Evolutionary conservation across 2,329 filamentous ascomycete genomes (phyloP), one percentile per base, ranked within the genome.

Genomic region (Penicillium sp.): DNA sequence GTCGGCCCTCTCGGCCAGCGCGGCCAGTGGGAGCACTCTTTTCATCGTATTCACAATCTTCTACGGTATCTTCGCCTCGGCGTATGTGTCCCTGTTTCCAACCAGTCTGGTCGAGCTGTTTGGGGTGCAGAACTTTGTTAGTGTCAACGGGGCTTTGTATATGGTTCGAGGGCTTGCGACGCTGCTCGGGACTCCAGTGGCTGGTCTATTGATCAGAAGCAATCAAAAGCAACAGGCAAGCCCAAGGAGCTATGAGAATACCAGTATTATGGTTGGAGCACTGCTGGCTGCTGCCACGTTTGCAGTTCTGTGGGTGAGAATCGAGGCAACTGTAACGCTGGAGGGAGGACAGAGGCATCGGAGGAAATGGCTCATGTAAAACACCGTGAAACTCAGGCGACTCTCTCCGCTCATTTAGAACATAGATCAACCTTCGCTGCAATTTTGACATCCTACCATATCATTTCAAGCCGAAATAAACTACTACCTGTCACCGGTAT

Each of bases 61-160:
- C 14, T 77, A 78, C 49, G 74, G 76, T 9, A 59, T 75, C 1
- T 76, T 75, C 50, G 75, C 76, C 2, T 69, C 73, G 13, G 74
- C 74, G 0, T 78, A 77, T 59, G 70, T 76, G 6, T 70, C 74
- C 1, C 64, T 79, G 1, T 79, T 78, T 54, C 77, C 77, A 0
- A 71, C 77, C 0, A 71, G 72, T 16, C 61, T 78, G 22, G 74
- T 77, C 0, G 76, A 78, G 44, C 55, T 77, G 1, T 78, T 78
- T 41, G 75, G 75, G 2, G 67, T 75, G 2, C 74, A 77, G 50
- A 70, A 76, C 22, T 76, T 76, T 54, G 70, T 72, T 6, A 71
- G 69, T 51, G 75, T 78, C 14, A 77, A 73, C 55, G 76, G 76
- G 0, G 69, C 77, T 19, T 57, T 78, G 18, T 78, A 78, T 55